Percentiles rank a stretch among this genome's conserved stretches.
Conservation (phyloP, 169 alveolate genomes). For the Ichthyophthirius multifiliis region DNA sequence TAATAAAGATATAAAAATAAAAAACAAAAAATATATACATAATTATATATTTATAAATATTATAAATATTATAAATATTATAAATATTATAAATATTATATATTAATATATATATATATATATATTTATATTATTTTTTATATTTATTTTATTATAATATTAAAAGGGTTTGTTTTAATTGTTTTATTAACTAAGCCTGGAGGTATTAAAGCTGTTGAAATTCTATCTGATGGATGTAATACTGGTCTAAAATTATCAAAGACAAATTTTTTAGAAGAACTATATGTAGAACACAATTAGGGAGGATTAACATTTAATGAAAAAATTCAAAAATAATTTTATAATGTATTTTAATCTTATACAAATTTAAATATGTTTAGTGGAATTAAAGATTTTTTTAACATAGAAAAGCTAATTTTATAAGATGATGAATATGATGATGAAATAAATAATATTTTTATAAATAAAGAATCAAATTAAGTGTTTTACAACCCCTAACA, state of each 20-base stretch:
- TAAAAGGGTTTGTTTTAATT: background rate
- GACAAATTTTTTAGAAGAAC: slow-evolving; percentile 26
- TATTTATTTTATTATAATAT: too few species aligned
- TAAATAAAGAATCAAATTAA: slow-evolving; percentile 6
- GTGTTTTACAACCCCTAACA: background rate
- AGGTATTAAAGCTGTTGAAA: slow-evolving; percentile 12
- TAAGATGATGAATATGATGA: slow-evolving; percentile 6
- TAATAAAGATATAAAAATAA: too few species aligned
- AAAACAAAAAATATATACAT: too few species aligned
- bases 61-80: too few species aligned
- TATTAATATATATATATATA: too few species aligned
- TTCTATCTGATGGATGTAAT: slow-evolving; percentile 30
- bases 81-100: too few species aligned
- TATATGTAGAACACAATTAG: slow-evolving; percentile 11
- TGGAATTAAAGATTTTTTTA: slow-evolving; percentile 27
- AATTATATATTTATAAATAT: too few species aligned
- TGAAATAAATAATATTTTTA: slow-evolving; percentile 17
- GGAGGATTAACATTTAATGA: slow-evolving; percentile 19
- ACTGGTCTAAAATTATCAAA: slow-evolving; percentile 27
- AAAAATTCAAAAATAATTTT: slow-evolving; percentile 27
- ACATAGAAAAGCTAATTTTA: slow-evolving; percentile 27
- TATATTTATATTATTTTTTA: too few species aligned
- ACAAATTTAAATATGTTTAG: slow-evolving; percentile 14
- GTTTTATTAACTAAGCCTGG: background rate
- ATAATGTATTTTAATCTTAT: slow-evolving; percentile 22